These are phyloP conservation scores for Ophiostoma sp. DNA, from an alignment of 2,329 filamentous ascomycete species.

Conservation along the genomic window DNA sequence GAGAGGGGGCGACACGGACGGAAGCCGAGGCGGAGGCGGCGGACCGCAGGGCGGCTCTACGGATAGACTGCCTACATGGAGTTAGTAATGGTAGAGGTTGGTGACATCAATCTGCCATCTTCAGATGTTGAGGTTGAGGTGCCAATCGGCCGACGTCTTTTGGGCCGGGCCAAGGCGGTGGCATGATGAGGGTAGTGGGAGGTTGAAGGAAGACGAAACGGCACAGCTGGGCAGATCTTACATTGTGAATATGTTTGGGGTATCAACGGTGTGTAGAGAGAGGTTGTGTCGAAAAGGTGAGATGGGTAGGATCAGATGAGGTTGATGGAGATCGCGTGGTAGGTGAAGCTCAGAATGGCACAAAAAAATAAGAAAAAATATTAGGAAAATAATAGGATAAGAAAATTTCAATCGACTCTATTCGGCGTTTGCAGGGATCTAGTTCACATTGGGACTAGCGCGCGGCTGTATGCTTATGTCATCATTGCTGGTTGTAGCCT, in stretches of 20 bases:
- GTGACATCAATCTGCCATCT: background rate
- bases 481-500: background rate
- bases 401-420: slow-evolving; percentile 8
- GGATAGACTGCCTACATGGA: slow-evolving; percentile 33
- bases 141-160: background rate
- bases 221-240: background rate
- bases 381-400: slow-evolving; percentile 1
- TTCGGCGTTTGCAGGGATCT: background rate
- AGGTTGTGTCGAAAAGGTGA: background rate
- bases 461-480: slow-evolving; percentile 7
- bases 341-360: background rate
- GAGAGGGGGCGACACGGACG: slow-evolving; percentile 23
- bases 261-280: slow-evolving; percentile 1
- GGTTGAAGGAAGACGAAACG: background rate
- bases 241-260: slow-evolving; percentile 5
- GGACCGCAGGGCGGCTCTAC: slow-evolving; percentile 34
- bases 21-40: slow-evolving; percentile 33
- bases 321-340: slow-evolving; percentile 4
- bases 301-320: background rate
- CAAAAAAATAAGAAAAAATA: background rate
- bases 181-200: background rate
- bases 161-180: background rate
- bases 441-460: background rate
- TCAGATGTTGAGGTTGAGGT: background rate
- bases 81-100: background rate